Base-by-base conservation (phyloP, 371 early-diverging fungal genomes). In the Mortierella sp. region DNA sequence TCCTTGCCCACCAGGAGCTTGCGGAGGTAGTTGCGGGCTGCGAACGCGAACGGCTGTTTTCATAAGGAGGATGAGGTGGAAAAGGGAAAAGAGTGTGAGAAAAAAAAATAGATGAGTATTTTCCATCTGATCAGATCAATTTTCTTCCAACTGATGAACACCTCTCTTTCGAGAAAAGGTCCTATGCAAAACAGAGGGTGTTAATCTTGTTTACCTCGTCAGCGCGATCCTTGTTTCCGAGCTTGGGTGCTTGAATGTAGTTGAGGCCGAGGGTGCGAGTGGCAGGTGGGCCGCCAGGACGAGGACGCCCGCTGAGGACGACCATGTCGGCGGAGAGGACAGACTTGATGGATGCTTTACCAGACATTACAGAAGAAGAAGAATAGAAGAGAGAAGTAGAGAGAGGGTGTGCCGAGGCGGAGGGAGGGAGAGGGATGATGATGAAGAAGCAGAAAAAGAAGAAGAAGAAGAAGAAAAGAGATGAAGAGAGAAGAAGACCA, bases 291-390 rank as follows among this genome's bases (percentile, higher is more conserved):
- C 94, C 95, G 75, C 93, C 93, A 57, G 91, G 89, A 75, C 95
- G 93, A 67, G 94, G 94, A 40, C 91, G 91, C 26, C 96, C 96
- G 70, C 96, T 91, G 50, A 99, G 91, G 79, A 97, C 93, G 55
- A 99, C 92, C 71, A 96, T 95, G 90, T 98, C 98, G 57, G 97
- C 98, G 10, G 97, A 97, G 71, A 98, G 90, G 40, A 97, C 96
- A 59, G 90, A 93, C 86, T 98, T 98, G 69, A 96, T 96, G 1
- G 91, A 82, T 72, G 94, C 95, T 83, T 91, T 81, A 71, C 86
- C 86, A 76, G 81, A 85, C 86, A 85, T 85, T 78, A 74, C 40
- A 31, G 28, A 70, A 73, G 26, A 34, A 55, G 37, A 69, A 54
- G 34, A 10, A 77, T 19, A 59, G 43, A 14, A 37, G 13, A 21